Conservation (phyloP, 2,329 filamentous ascomycete genomes). For the Aspergillus udagawae region DNA sequence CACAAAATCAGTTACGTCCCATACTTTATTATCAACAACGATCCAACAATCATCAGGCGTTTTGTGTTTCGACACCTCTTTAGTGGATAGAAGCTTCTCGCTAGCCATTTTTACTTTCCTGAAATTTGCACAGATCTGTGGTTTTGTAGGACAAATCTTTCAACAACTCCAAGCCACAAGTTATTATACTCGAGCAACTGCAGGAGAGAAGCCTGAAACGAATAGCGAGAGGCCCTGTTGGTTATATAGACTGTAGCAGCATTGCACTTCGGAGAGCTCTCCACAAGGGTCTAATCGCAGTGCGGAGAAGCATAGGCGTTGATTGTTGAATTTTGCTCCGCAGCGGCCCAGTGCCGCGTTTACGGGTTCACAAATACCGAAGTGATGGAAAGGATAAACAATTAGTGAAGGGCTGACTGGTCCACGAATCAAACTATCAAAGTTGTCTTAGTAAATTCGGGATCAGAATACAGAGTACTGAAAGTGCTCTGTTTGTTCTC, state of each 20-base stretch:
- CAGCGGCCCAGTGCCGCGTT: not conserved
- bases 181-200: not conserved
- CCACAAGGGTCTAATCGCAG: not conserved
- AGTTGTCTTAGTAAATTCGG: not conserved
- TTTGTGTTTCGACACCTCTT: constrained; percentile 49
- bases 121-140: not conserved
- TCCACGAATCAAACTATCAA: not conserved
- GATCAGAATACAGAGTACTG: not conserved
- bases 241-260: not conserved
- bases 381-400: not conserved
- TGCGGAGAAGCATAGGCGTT: not conserved
- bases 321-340: not conserved
- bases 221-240: not conserved
- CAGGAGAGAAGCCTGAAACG: not conserved
- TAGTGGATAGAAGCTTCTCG: constrained; percentile 34
- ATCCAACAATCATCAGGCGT: constrained; percentile 58
- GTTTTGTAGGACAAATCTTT: not conserved
- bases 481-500: not conserved
- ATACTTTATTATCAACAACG: constrained; percentile 63
- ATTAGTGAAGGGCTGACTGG: not conserved
- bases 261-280: not conserved
- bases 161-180: not conserved
- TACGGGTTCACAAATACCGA: not conserved
- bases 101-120: constrained; percentile 22
- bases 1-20: constrained; percentile 64